These are phyloP conservation scores for Hansenula sp. DNA, from an alignment of 1,139 yeast species.

Conservation along the genomic window DNA sequence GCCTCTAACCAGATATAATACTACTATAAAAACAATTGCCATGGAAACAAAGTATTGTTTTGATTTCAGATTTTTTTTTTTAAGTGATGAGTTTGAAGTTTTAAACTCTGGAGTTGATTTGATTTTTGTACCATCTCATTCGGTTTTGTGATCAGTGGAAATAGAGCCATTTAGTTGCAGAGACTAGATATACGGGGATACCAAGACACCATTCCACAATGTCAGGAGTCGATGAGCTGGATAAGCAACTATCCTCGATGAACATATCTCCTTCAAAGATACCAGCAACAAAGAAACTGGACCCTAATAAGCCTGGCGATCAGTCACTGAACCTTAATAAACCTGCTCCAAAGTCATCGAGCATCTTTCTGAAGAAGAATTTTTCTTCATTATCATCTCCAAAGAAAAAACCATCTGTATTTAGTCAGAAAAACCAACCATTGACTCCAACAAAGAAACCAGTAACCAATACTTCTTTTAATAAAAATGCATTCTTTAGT, in stretches of 20 bases:
- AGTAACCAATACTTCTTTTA: constrained; percentile 2
- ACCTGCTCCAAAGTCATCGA: constrained; percentile 12
- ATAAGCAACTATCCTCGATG: background rate
- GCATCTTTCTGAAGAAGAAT: constrained; percentile 16
- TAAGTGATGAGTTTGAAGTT: no score
- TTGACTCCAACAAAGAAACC: constrained; percentile 3
- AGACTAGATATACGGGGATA: no score
- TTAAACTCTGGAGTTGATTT: no score
- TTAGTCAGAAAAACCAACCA: background rate
- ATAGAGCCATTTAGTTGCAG: no score
- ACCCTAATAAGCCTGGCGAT: constrained; percentile 1
- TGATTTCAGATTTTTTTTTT: background rate
- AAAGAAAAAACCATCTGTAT: no score
- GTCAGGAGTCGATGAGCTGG: constrained; percentile 1
- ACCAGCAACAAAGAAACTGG: constrained; percentile 8
- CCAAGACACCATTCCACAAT: background rate
- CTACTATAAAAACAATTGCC: background rate
- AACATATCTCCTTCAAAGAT: constrained; percentile 3
- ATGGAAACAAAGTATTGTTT: background rate
- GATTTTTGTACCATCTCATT: no score
- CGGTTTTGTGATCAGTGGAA: no score
- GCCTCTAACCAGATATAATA: no score
- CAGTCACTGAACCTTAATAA: background rate
- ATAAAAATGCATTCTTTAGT: constrained; percentile 15
- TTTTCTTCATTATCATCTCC: constrained; percentile 11